Evolutionary conservation across 164 flowering plant genomes (phyloP).

Genomic region (grape (Vitis vinifera)): ASM3070453v1 NC_081812.1:12664001-12664500

Average conservation of each 20-base stretch:
- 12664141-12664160: not conserved
- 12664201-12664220: slow-evolving; percentile 69
- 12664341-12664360: slow-evolving; percentile 33
- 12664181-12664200: slow-evolving; percentile 48
- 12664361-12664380: slow-evolving; percentile 44
- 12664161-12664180: not conserved
- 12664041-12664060: slow-evolving; percentile 24
- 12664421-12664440: no score
- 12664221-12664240: slow-evolving; percentile 60
- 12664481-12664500: slow-evolving; percentile 25
- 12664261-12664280: slow-evolving; percentile 68
- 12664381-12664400: slow-evolving; percentile 44
- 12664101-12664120: no score
- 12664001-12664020: slow-evolving; percentile 38
- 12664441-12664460: not conserved
- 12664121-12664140: no score
- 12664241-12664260: slow-evolving; percentile 69
- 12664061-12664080: no score
- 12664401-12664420: no score
- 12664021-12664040: slow-evolving; percentile 34
- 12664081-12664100: no score
- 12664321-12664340: slow-evolving; percentile 69
- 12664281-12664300: slow-evolving; percentile 57
- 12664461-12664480: not conserved
- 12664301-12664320: slow-evolving; percentile 47